phyloP scores from a whole-genome alignment of 768 basidiomycete genomes.

The Paxillus involutus region DNA sequence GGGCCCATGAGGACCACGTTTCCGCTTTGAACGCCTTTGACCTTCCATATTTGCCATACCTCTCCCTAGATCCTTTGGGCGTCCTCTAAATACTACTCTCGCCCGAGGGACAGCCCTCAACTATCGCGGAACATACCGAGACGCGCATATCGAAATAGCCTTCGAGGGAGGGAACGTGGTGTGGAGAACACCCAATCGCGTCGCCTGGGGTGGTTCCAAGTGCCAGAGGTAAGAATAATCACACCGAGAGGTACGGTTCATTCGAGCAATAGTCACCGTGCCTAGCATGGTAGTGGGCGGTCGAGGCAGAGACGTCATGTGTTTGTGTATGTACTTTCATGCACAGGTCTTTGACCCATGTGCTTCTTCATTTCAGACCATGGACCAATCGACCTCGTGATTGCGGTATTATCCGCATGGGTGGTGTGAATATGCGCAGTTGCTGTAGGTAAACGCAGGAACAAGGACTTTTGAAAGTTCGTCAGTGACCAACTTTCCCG shows the following conservation, averaged over 20 bases:
- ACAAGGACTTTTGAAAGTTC: too few relatives aligned
- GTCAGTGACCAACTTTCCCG: too few relatives aligned
- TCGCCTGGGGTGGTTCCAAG: conserved; percentile 4
- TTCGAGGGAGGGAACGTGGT: conserved; percentile 32
- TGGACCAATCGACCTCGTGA: not conserved
- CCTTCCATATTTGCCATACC: conserved; percentile 18
- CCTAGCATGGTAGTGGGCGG: conserved; percentile 6
- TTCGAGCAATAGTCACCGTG: conserved; percentile 15
- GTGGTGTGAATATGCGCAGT: too few relatives aligned
- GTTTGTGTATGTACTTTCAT: conserved; percentile 14
- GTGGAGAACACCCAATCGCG: conserved; percentile 22
- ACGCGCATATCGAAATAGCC: conserved; percentile 21
- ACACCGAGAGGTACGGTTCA: conserved; percentile 13
- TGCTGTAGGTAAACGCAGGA: too few relatives aligned
- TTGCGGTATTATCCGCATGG: too few relatives aligned
- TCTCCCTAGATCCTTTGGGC: conserved; percentile 12
- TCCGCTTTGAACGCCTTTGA: conserved; percentile 8
- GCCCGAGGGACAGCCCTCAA: conserved; percentile 13
- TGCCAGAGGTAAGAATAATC: conserved; percentile 22
- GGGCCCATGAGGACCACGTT: not conserved
- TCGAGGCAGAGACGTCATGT: conserved; percentile 14
- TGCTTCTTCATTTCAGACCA: conserved; percentile 17
- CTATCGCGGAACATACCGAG: conserved; percentile 24
- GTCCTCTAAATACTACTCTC: conserved; percentile 8
- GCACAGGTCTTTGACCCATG: conserved; percentile 18